Conservation (phyloP, 768 basidiomycete species). For the Amanita exitialis region DNA sequence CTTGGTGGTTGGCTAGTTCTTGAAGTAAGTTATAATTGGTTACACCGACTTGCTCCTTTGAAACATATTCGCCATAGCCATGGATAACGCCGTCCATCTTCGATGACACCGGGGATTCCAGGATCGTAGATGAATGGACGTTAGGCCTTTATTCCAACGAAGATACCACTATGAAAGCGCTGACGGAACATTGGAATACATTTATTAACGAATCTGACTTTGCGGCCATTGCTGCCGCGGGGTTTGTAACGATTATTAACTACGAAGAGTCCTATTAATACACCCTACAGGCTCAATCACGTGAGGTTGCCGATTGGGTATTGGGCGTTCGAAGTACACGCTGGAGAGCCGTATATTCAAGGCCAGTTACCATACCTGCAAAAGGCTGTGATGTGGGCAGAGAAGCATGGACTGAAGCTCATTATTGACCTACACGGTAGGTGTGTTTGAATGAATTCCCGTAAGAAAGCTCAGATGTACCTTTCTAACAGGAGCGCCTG, state of each 20-base stretch:
- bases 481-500: slow-evolving; percentile 46
- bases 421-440: slow-evolving; percentile 68
- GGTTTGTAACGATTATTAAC: slow-evolving; percentile 29
- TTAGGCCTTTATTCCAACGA: slow-evolving; percentile 55
- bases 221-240: slow-evolving; percentile 59
- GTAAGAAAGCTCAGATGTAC: slow-evolving; percentile 6
- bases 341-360: slow-evolving; percentile 70
- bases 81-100: slow-evolving; percentile 77
- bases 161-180: slow-evolving; percentile 32
- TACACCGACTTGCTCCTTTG: slow-evolving; percentile 6
- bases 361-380: slow-evolving; percentile 65
- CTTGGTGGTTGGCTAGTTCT: slow-evolving; percentile 53
- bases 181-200: slow-evolving; percentile 67
- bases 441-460: slow-evolving; percentile 3
- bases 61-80: slow-evolving; percentile 29
- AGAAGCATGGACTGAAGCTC: slow-evolving; percentile 60
- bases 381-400: slow-evolving; percentile 64
- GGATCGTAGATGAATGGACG: slow-evolving; percentile 72
- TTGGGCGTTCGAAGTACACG: slow-evolving; percentile 80
- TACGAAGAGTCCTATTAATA: not conserved
- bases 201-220: slow-evolving; percentile 85
- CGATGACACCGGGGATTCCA: slow-evolving; percentile 46
- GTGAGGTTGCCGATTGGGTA: slow-evolving; percentile 83
- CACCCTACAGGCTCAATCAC: slow-evolving; percentile 54
- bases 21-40: slow-evolving; percentile 21